A percentile compares a stretch with the other conserved stretches of the same genome.
These are phyloP conservation scores for Diaporthe eres DNA, from an alignment of 2,329 filamentous ascomycete genomes.

Conservation along the genomic window DNA sequence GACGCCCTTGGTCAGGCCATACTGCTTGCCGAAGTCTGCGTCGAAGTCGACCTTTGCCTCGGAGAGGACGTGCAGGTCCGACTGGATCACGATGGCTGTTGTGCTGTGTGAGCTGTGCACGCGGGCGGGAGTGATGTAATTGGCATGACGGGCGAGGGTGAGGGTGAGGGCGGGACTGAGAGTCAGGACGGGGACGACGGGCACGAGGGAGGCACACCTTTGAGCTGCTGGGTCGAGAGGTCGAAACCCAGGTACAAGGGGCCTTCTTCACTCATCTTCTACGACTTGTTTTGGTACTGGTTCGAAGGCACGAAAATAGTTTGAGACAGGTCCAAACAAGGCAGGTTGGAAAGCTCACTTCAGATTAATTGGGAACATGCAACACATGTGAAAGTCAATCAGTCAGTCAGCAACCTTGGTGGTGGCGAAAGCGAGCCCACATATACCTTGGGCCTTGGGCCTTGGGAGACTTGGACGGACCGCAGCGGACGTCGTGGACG, in stretches of 20 bases:
- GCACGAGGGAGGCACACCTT: slow-evolving; percentile 65
- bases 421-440: slow-evolving; percentile 25
- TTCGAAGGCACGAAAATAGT: not conserved
- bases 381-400: slow-evolving; percentile 18
- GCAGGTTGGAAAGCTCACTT: not conserved
- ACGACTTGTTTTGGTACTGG: not conserved
- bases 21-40: slow-evolving; percentile 79
- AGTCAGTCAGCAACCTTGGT: not conserved
- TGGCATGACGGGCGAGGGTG: not conserved
- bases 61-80: slow-evolving; percentile 83
- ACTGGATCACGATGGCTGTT: slow-evolving; percentile 84
- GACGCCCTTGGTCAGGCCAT: slow-evolving; percentile 90
- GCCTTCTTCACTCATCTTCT: slow-evolving; percentile 50
- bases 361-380: not conserved
- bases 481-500: slow-evolving; percentile 10
- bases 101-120: slow-evolving; percentile 22
- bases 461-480: not conserved
- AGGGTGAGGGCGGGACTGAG: not conserved
- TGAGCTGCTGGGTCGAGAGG: slow-evolving; percentile 96
- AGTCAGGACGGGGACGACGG: slow-evolving; percentile 38
- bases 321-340: not conserved
- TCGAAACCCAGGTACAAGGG: slow-evolving; percentile 93
- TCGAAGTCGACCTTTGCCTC: slow-evolving; percentile 97
- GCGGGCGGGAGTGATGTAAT: not conserved
- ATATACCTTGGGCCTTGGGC: slow-evolving; percentile 5